A percentile compares a stretch with the other conserved stretches of the same genome.
phyloP scores from a whole-genome alignment of 2,329 filamentous ascomycete genomes.

The Zasmidium angulare region DNA sequence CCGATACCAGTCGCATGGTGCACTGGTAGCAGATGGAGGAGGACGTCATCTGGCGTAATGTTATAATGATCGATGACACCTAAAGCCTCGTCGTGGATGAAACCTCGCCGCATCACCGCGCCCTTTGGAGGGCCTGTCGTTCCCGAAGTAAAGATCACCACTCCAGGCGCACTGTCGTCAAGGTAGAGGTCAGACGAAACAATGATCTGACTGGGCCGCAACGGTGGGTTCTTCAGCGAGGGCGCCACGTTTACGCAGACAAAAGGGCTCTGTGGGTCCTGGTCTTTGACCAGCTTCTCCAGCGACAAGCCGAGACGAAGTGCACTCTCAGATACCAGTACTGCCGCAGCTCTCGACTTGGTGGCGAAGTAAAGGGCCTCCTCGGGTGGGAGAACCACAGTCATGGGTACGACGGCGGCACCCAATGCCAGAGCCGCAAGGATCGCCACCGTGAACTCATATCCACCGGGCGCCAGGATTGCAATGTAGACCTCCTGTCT shows the following conservation, averaged over 20 bases:
- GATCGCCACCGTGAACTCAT: conserved; percentile 51
- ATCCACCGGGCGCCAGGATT: conserved; percentile 47
- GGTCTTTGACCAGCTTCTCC: conserved; percentile 31
- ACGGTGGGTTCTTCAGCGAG: conserved; percentile 31
- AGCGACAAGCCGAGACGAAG: conserved; percentile 32
- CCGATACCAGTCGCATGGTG: conserved; percentile 54
- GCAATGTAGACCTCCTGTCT: conserved; percentile 46
- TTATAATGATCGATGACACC: conserved; percentile 43
- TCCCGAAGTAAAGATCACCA: conserved; percentile 50
- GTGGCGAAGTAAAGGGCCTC: conserved; percentile 48
- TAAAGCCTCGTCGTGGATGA: conserved; percentile 39
- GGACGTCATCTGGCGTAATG: conserved; percentile 40
- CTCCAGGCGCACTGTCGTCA: conserved; percentile 41
- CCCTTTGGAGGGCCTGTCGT: conserved; percentile 49
- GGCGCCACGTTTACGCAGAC: conserved; percentile 39
- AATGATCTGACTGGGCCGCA: conserved; percentile 37
- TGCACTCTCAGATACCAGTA: conserved; percentile 40
- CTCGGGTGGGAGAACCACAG: conserved; percentile 42
- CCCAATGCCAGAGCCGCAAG: conserved; percentile 49
- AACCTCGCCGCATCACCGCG: conserved; percentile 45
- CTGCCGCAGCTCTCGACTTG: conserved; percentile 40
- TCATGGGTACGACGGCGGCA: conserved; percentile 49
- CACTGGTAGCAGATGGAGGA: conserved; percentile 52
- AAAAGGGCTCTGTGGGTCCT: conserved; percentile 31
- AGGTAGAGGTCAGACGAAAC: conserved; percentile 43